Conservation (phyloP, 208 protist species). For the Naegleria fowleri region DNA sequence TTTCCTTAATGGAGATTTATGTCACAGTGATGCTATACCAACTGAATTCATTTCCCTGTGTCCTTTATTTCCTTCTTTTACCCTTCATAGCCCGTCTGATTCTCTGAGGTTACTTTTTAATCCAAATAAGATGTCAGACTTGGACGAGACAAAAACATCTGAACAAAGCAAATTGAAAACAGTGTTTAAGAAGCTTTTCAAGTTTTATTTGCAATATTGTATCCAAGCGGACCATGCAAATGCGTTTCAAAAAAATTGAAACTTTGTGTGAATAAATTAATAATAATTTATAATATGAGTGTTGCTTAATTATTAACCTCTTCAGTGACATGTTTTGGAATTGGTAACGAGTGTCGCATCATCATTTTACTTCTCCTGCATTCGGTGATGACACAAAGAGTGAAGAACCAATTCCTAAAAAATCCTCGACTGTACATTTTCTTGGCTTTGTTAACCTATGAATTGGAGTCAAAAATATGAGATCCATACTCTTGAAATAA, state of each 20-base stretch:
- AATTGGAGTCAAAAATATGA: no score
- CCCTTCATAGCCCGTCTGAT: neutral
- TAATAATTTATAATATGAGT: no score
- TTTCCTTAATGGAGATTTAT: neutral
- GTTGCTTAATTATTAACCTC: neutral
- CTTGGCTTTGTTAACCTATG: neutral
- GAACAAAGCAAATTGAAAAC: neutral
- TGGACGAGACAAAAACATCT: neutral
- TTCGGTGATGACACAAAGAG: neutral
- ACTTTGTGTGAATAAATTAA: neutral
- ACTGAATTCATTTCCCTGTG: neutral
- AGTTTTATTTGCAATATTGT: neutral
- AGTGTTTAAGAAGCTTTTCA: neutral
- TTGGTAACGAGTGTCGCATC: neutral
- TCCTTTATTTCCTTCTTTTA: neutral
- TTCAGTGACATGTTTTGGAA: neutral
- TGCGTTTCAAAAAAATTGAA: neutral
- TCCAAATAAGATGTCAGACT: neutral
- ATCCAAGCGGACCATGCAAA: neutral
- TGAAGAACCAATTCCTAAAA: neutral
- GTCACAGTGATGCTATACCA: neutral
- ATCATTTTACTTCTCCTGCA: neutral
- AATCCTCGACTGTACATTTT: neutral
- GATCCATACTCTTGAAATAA: no score
- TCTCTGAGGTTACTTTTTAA: neutral